Evolutionary conservation across 2,329 filamentous ascomycete species (phyloP).

Genomic region (Aspergillus quadricinctus): DNA sequence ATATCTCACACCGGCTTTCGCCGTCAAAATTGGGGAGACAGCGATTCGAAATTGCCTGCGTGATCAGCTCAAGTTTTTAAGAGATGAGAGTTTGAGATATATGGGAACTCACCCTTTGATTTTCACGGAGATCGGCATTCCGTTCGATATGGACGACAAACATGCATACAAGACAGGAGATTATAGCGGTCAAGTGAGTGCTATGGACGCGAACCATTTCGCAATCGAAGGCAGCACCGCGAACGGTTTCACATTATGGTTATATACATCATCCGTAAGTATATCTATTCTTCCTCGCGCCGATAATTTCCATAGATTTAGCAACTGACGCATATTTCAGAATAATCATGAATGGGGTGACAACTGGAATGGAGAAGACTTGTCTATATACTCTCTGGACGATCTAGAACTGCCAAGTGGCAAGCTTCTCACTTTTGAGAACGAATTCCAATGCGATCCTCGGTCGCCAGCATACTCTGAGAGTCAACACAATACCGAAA

Average conservation of each 20-base stretch:
- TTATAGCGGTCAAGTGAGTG: constrained; percentile 85
- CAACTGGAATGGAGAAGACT: constrained; percentile 94
- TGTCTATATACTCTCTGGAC: constrained; percentile 83
- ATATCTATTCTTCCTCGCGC: neutral
- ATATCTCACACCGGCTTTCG: constrained; percentile 84
- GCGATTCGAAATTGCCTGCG: constrained; percentile 91
- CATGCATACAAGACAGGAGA: constrained; percentile 93
- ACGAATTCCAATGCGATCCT: constrained; percentile 37
- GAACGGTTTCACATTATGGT: constrained; percentile 86
- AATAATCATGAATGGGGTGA: constrained; percentile 89
- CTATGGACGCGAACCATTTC: constrained; percentile 94
- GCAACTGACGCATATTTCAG: constrained; percentile 33
- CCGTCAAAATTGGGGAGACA: constrained; percentile 85
- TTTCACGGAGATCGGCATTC: constrained; percentile 93
- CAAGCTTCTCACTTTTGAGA: constrained; percentile 28
- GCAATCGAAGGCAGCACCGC: constrained; percentile 78
- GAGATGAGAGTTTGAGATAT: constrained; percentile 80
- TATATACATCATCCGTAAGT: constrained; percentile 67
- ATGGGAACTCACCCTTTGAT: constrained; percentile 86
- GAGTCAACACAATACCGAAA: constrained; percentile 43
- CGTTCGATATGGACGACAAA: constrained; percentile 98
- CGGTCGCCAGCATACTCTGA: constrained; percentile 52
- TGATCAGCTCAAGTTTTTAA: constrained; percentile 78
- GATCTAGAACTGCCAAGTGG: constrained; percentile 58
- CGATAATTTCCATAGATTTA: neutral